Conservation (phyloP, 768 basidiomycete genomes). For the Daedaleopsis nitida region DNA sequence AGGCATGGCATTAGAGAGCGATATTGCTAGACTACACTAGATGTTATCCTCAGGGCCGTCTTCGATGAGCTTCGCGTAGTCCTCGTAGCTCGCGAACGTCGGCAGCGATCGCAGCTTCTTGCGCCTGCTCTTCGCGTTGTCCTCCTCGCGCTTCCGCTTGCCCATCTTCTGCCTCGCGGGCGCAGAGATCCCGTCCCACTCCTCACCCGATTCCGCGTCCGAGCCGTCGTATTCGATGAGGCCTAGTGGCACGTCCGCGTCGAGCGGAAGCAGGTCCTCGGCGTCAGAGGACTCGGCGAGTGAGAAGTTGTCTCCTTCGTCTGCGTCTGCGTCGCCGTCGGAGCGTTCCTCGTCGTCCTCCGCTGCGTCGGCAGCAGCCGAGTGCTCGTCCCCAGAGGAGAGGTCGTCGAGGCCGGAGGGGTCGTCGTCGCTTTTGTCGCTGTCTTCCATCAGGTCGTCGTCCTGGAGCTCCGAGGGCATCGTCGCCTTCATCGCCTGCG, state of each 20-base stretch:
- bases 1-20: too few species aligned
- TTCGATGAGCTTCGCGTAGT: constrained; percentile 84
- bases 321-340: constrained; percentile 36
- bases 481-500: constrained; percentile 85
- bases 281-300: constrained; percentile 69
- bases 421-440: constrained; percentile 31
- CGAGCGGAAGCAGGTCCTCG: constrained; percentile 65
- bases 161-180: constrained; percentile 29
- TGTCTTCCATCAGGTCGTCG: constrained; percentile 34
- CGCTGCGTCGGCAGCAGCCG: constrained; percentile 27
- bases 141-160: constrained; percentile 48
- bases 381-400: constrained; percentile 28
- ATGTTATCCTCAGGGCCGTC: constrained; percentile 71
- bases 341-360: constrained; percentile 29
- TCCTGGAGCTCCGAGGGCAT: constrained; percentile 59
- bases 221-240: constrained; percentile 65
- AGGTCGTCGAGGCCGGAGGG: constrained; percentile 27
- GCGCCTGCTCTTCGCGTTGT: constrained; percentile 44
- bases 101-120: constrained; percentile 73
- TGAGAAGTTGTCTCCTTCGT: constrained; percentile 48
- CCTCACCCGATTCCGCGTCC: constrained; percentile 48
- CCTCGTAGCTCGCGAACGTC: constrained; percentile 86
- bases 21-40: constrained; percentile 25
- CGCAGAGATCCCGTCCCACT: constrained; percentile 55
- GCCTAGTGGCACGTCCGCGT: constrained; percentile 55